These are phyloP conservation scores for Globisporangium iwayamae DNA, from an alignment of 352 stramenopile genomes.

Conservation along the genomic window DNA sequence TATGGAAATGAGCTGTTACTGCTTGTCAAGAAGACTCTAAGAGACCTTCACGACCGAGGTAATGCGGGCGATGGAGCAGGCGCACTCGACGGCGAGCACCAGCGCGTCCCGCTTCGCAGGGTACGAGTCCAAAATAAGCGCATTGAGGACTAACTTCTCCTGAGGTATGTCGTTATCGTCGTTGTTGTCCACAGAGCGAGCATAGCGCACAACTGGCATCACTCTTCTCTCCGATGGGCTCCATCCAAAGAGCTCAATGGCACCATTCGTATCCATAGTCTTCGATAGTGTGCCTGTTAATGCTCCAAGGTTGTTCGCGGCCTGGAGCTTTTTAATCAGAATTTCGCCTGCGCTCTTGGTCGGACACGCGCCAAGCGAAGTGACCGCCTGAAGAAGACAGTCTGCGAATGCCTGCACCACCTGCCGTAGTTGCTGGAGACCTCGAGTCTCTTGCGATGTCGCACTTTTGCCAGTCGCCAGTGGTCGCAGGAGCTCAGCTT, in stretches of 20 bases:
- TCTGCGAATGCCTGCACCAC: constrained; percentile 26
- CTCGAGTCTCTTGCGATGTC: constrained; percentile 8
- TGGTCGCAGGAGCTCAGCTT: constrained; percentile 22
- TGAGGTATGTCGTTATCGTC: neutral
- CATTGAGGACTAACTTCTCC: constrained; percentile 26
- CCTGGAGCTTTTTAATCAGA: constrained; percentile 25
- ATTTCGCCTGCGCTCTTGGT: constrained; percentile 11
- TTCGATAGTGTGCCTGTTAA: neutral
- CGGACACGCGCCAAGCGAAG: constrained; percentile 14
- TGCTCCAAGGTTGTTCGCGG: constrained; percentile 21
- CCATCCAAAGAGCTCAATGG: constrained; percentile 39
- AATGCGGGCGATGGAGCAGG: constrained; percentile 34
- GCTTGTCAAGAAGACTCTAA: constrained; percentile 4
- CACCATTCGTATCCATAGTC: neutral
- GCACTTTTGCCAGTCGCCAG: neutral
- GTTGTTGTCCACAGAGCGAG: constrained; percentile 4
- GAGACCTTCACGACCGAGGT: constrained; percentile 32
- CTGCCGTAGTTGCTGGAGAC: constrained; percentile 29
- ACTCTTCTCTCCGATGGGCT: constrained; percentile 16
- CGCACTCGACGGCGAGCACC: constrained; percentile 38
- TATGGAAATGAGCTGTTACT: constrained; percentile 10
- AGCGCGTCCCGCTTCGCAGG: constrained; percentile 41
- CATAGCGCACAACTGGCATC: constrained; percentile 24
- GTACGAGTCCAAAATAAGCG: constrained; percentile 41
- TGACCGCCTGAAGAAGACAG: constrained; percentile 22